A percentile compares a stretch with the other conserved stretches of the same genome.
Conservation (phyloP, 2,329 filamentous ascomycete species). For the Fusarium agapanthi region DNA sequence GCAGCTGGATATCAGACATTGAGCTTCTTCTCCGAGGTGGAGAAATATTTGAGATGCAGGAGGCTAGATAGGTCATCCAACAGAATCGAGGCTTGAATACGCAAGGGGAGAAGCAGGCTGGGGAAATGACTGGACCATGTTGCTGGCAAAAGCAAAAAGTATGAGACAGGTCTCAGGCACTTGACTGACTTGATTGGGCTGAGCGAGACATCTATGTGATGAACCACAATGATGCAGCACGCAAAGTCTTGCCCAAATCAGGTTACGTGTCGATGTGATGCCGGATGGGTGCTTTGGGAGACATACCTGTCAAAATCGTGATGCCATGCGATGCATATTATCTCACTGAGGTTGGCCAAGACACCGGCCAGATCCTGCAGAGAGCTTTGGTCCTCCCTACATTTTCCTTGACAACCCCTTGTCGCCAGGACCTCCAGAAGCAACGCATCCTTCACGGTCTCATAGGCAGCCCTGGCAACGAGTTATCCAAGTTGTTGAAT, state of each 20-base stretch:
- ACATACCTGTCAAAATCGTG: not conserved
- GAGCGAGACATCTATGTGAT: not conserved
- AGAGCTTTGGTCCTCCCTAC: conserved; percentile 9
- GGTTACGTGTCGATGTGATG: not conserved
- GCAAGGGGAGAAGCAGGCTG: conserved; percentile 20
- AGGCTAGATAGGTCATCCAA: not conserved
- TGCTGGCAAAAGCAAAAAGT: conserved; percentile 21
- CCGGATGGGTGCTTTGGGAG: not conserved
- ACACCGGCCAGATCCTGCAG: conserved; percentile 1
- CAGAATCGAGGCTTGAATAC: conserved; percentile 8
- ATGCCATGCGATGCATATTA: not conserved
- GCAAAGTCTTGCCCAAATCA: not conserved
- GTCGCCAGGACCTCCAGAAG: not conserved
- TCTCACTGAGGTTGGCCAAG: not conserved
- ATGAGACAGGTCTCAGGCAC: conserved; percentile 27
- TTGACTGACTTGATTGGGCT: conserved; percentile 24
- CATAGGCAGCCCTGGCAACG: not conserved
- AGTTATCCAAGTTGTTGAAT: not conserved
- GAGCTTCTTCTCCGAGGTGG: conserved; percentile 13
- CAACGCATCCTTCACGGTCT: not conserved
- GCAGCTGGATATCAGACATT: not conserved
- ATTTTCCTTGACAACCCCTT: not conserved
- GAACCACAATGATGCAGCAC: not conserved
- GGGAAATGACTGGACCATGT: not conserved
- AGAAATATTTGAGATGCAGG: conserved; percentile 2